These are phyloP conservation scores for Paracorniculantispora psalliotae DNA, from an alignment of 2,329 filamentous ascomycete species.

Conservation along the genomic window DNA sequence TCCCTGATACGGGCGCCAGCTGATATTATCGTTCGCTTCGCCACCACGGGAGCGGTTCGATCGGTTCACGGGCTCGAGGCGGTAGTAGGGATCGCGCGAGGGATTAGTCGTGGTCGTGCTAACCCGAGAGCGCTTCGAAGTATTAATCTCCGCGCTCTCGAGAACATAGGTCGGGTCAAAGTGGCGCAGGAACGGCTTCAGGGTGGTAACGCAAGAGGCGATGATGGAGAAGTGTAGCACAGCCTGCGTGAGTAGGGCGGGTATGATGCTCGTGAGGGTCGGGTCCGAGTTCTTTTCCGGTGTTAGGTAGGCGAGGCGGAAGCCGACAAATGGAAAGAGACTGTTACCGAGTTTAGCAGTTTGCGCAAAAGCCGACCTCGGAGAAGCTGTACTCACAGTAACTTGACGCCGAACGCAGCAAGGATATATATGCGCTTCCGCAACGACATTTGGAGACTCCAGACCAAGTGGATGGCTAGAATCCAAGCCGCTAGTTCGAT, in stretches of 20 bases:
- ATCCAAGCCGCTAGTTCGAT: neutral
- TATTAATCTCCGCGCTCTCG: constrained; percentile 12
- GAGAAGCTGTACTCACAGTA: neutral
- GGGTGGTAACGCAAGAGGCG: constrained; percentile 10
- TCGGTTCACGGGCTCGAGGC: constrained; percentile 11
- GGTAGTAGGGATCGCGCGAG: constrained; percentile 10
- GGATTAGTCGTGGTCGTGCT: neutral
- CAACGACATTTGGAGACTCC: constrained; percentile 11
- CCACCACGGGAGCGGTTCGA: neutral
- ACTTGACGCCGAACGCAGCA: constrained; percentile 2
- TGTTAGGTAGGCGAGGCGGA: constrained; percentile 2
- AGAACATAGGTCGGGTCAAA: constrained; percentile 14
- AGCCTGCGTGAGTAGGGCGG: constrained; percentile 1
- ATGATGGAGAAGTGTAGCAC: constrained; percentile 12
- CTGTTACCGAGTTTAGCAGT: neutral
- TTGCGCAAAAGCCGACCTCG: neutral
- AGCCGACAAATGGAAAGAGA: neutral
- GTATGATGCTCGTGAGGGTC: constrained; percentile 1
- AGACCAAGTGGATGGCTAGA: neutral
- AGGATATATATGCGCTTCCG: constrained; percentile 12
- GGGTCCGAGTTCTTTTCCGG: neutral
- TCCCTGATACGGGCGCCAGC: constrained; percentile 7
- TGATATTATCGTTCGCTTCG: constrained; percentile 2
- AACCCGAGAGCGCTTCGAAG: neutral
- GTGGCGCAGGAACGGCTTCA: constrained; percentile 15